phyloP scores from a whole-genome alignment of 352 stramenopile species.

The Phytophthora citrophthora region DNA sequence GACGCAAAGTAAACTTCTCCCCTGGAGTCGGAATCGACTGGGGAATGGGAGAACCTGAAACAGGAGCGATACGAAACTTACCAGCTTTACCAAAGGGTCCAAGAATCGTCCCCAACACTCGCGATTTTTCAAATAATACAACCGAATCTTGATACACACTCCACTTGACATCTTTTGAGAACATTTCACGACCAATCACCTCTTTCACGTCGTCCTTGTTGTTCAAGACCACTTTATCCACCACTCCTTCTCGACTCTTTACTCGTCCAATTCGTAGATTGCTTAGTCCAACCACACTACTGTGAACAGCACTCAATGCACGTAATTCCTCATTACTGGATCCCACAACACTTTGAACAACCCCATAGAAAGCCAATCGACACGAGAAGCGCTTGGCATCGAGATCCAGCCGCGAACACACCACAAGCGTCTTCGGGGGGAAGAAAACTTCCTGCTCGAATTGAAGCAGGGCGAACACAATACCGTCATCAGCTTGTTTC shows the following conservation, averaged over 20 bases:
- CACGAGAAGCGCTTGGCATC: slow-evolving; percentile 66
- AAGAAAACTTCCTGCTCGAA: slow-evolving; percentile 75
- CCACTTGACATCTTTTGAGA: slow-evolving; percentile 79
- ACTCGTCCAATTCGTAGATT: slow-evolving; percentile 63
- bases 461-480: slow-evolving; percentile 68
- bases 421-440: slow-evolving; percentile 52
- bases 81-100: slow-evolving; percentile 84
- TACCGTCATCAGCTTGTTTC: not conserved
- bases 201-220: slow-evolving; percentile 18
- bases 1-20: slow-evolving; percentile 61
- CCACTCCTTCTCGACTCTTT: slow-evolving; percentile 61
- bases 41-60: not conserved
- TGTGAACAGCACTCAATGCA: slow-evolving; percentile 13
- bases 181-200: slow-evolving; percentile 78
- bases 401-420: slow-evolving; percentile 80
- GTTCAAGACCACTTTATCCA: slow-evolving; percentile 56
- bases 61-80: slow-evolving; percentile 69
- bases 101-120: slow-evolving; percentile 54
- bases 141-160: slow-evolving; percentile 55
- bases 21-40: slow-evolving; percentile 29
- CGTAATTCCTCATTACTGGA: slow-evolving; percentile 18
- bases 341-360: slow-evolving; percentile 49
- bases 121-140: slow-evolving; percentile 55
- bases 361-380: slow-evolving; percentile 78
- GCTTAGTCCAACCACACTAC: slow-evolving; percentile 28